A percentile compares a stretch with the other conserved stretches of the same genome.
Conservation (phyloP, 306 rosid species). For the Boehmeria nivea region DNA sequence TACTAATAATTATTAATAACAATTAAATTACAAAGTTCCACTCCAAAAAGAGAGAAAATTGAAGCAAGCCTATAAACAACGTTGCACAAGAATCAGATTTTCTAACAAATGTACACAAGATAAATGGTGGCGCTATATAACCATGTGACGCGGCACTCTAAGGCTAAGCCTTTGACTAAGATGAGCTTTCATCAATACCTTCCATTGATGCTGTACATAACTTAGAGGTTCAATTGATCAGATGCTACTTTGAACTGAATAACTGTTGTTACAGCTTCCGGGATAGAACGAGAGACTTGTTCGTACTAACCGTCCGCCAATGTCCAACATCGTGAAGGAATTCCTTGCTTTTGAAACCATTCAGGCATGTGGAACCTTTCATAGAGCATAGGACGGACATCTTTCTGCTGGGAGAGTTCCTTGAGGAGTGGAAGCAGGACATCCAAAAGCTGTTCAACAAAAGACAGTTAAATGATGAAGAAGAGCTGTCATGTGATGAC, state of each 20-base stretch:
- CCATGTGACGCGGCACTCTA: neutral
- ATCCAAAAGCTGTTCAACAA: slow-evolving; percentile 63
- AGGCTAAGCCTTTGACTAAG: slow-evolving; percentile 4
- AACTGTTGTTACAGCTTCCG: slow-evolving; percentile 9
- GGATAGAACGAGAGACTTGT: slow-evolving; percentile 14
- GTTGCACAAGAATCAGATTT: slow-evolving; percentile 24
- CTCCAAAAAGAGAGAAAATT: slow-evolving; percentile 4
- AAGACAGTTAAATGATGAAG: neutral
- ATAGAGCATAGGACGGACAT: slow-evolving; percentile 74
- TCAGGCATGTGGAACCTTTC: slow-evolving; percentile 94
- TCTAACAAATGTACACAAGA: slow-evolving; percentile 30
- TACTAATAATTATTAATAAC: slow-evolving; percentile 9
- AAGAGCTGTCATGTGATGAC: no score
- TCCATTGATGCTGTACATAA: slow-evolving; percentile 38
- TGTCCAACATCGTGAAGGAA: slow-evolving; percentile 55
- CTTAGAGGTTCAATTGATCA: slow-evolving; percentile 11
- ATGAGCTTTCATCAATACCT: slow-evolving; percentile 10
- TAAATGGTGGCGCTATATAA: slow-evolving; percentile 14
- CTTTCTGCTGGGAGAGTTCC: slow-evolving; percentile 73
- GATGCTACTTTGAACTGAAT: slow-evolving; percentile 19
- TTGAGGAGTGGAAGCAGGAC: slow-evolving; percentile 95
- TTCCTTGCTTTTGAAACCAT: slow-evolving; percentile 96
- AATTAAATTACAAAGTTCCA: slow-evolving; percentile 16
- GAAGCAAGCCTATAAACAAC: slow-evolving; percentile 24
- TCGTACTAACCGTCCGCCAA: slow-evolving; percentile 1